Evolutionary conservation across 2,329 filamentous ascomycete species (phyloP), one percentile per base, ranked within the genome.

Genomic region (Tympanopsis confertula): DNA sequence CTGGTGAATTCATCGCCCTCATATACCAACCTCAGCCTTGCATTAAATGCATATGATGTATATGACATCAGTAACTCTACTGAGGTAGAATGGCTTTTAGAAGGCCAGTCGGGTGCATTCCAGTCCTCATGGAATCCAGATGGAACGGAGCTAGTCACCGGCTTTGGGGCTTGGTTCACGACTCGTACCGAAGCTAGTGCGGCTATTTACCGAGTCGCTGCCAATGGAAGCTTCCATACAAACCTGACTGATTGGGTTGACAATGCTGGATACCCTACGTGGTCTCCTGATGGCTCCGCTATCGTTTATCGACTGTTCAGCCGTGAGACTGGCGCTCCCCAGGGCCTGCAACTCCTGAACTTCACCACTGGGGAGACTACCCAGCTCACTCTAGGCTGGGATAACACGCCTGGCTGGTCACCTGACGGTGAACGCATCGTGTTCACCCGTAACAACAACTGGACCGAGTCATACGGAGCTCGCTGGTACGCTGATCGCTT

Each of bases 261-360:
- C 22, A 61, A 63, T 46, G 49, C 56, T 0, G 59, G 61, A 2
- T 63, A 61, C 44, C 58, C 61, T 7, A 56, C 52, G 22, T 62
- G 50, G 48, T 60, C 56, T 1, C 51, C 47, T 19, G 55, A 62
- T 35, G 56, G 58, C 4, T 50, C 40, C 1, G 49, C 50, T 20
- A 40, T 62, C 18, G 58, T 62, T 7, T 63, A 54, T 42, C 54
- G 59, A 5, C 50, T 39, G 40, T 40, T 7, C 7, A n/a, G 22
- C 22, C 7, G 7, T n/a, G 22, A 26, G 22, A n/a, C n/a, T n/a
- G n/a, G n/a, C n/a, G n/a, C n/a, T n/a, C n/a, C n/a, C n/a, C n/a
- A n/a, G n/a, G 56, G 56, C 1, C 49, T 62, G 13, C 52, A 52
- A 14, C 45, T 62, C 35, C 37, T 55, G 43, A 43, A 55, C 35